Conservation (phyloP, 306 rosid species). For the Malus fusca region DNA sequence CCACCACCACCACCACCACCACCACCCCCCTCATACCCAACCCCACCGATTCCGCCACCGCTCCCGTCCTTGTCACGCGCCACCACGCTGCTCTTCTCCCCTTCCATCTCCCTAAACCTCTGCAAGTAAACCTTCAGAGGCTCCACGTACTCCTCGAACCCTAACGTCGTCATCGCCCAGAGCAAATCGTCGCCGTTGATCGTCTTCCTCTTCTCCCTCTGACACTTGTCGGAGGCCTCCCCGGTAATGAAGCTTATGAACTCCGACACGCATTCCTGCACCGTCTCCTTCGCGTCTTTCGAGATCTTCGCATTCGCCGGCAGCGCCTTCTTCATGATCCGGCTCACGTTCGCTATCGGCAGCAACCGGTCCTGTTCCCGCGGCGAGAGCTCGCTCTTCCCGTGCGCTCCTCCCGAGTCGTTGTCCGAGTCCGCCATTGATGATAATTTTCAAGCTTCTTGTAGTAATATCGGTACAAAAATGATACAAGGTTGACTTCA, state of each 20-base stretch:
- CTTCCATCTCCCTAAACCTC: constrained; percentile 74
- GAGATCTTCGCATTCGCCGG: constrained; percentile 94
- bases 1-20: constrained; percentile 13
- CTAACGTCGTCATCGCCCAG: constrained; percentile 87
- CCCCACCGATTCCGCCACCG: constrained; percentile 9
- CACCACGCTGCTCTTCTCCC: constrained; percentile 50
- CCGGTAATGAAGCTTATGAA: constrained; percentile 90
- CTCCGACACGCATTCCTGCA: constrained; percentile 90
- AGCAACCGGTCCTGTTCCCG: constrained; percentile 79
- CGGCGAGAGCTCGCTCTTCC: constrained; percentile 48
- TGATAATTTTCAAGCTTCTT: background rate
- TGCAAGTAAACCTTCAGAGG: constrained; percentile 72
- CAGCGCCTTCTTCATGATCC: constrained; percentile 84
- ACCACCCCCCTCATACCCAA: constrained; percentile 22
- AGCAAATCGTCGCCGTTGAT: constrained; percentile 89
- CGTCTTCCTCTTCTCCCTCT: constrained; percentile 83
- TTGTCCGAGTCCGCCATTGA: constrained; percentile 84
- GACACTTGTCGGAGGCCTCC: constrained; percentile 91
- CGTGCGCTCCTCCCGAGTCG: constrained; percentile 56
- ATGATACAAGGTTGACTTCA: background rate
- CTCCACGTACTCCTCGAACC: constrained; percentile 83
- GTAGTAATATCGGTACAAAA: background rate
- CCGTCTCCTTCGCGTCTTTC: constrained; percentile 85
- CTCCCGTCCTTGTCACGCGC: constrained; percentile 56
- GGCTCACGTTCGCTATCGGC: constrained; percentile 83